Conservation (phyloP, 2,329 filamentous ascomycete species). For the Albophoma yamanashiensis region DNA sequence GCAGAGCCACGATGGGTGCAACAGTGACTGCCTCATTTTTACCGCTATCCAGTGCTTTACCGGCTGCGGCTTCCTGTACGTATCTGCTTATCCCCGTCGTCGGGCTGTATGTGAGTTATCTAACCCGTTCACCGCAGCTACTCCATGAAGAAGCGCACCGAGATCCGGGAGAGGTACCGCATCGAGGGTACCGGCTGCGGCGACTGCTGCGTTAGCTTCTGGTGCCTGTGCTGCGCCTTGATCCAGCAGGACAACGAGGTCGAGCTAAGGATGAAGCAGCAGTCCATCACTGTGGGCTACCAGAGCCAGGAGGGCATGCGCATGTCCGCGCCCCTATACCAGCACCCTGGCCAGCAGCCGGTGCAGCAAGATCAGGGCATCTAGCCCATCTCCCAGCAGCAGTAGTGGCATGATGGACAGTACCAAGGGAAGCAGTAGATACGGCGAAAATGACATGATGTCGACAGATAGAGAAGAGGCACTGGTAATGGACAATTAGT, state of each 20-base stretch:
- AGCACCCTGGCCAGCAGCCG: background rate
- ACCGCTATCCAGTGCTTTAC: constrained; percentile 25
- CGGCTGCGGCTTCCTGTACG: constrained; percentile 33
- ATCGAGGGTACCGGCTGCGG: constrained; percentile 36
- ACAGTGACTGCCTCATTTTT: constrained; percentile 31
- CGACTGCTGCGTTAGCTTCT: constrained; percentile 42
- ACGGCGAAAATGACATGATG: no score
- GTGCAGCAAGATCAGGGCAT: background rate
- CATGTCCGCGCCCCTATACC: background rate
- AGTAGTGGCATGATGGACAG: background rate
- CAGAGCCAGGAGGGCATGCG: constrained; percentile 25
- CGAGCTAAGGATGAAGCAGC: constrained; percentile 13
- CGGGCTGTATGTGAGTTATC: background rate
- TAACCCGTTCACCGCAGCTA: constrained; percentile 16
- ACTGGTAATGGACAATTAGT: no score
- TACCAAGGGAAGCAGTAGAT: no score
- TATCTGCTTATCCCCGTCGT: background rate
- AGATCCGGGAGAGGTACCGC: constrained; percentile 41
- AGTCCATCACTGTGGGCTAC: constrained; percentile 22
- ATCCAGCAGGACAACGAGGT: constrained; percentile 50
- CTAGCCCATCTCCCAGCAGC: background rate
- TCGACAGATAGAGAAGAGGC: no score
- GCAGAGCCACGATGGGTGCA: constrained; percentile 24
- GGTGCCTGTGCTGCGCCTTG: constrained; percentile 45
- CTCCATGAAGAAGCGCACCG: constrained; percentile 40